These are phyloP conservation scores for Blastomyces gilchristii DNA, from an alignment of 2,329 filamentous ascomycete genomes.

Conservation along the genomic window DNA sequence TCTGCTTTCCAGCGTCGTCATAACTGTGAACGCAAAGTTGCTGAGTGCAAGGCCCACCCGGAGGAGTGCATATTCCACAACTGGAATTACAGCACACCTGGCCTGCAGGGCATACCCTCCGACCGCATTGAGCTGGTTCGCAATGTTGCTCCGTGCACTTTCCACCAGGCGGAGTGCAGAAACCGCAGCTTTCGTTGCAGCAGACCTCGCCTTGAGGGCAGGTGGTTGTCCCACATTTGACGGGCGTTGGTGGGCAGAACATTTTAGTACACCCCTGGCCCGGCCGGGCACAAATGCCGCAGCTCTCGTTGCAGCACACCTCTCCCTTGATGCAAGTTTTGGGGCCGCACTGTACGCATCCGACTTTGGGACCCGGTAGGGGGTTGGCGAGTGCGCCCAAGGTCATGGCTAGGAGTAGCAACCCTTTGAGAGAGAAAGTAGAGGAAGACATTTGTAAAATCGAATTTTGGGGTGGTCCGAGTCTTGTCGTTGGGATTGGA, in stretches of 20 bases:
- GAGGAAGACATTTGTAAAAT: not conserved
- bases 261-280: not conserved
- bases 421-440: not conserved
- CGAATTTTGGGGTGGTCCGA: not conserved
- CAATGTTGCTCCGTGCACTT: conserved; percentile 1
- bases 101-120: not conserved
- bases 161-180: conserved; percentile 5
- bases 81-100: conserved; percentile 3
- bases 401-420: conserved; percentile 1
- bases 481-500: not conserved
- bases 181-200: conserved; percentile 5
- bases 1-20: not conserved
- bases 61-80: conserved; percentile 4
- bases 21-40: not conserved
- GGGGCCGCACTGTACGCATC: not conserved
- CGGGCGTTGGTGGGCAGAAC: not conserved
- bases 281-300: not conserved
- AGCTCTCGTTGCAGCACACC: conserved; percentile 4
- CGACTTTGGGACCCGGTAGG: not conserved
- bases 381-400: conserved; percentile 3
- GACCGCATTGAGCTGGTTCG: not conserved
- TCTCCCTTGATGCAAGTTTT: not conserved
- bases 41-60: not conserved
- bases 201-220: conserved; percentile 2
- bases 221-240: not conserved